phyloP scores from a whole-genome alignment of 495 filamentous ascomycete genomes.

The Halenospora varia region DNA sequence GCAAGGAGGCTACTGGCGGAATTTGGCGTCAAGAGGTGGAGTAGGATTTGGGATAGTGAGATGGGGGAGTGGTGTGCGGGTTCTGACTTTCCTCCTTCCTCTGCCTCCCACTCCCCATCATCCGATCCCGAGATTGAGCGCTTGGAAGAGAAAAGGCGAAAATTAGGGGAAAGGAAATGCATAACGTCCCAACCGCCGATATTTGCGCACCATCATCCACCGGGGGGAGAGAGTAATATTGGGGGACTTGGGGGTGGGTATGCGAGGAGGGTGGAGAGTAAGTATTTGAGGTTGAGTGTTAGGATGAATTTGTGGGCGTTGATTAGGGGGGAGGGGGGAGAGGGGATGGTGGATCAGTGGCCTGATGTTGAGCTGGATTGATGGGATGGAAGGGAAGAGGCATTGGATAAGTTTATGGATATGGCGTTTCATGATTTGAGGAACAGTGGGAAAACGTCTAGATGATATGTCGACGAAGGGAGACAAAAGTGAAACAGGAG shows the following conservation, averaged over 20 bases:
- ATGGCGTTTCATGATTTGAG: no score
- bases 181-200: slow-evolving; percentile 44
- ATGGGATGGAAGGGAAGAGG: no score
- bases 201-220: slow-evolving; percentile 40
- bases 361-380: slow-evolving; percentile 24
- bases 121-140: background rate
- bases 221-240: slow-evolving; percentile 38
- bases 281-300: slow-evolving; percentile 41
- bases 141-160: background rate
- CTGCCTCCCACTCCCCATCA: no score
- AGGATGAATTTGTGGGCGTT: slow-evolving; percentile 37
- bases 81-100: slow-evolving; percentile 11
- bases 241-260: slow-evolving; percentile 40
- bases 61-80: slow-evolving; percentile 43
- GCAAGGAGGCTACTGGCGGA: slow-evolving; percentile 38
- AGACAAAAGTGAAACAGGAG: no score
- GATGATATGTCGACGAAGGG: no score
- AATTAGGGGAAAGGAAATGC: slow-evolving; percentile 26
- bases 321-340: slow-evolving; percentile 23
- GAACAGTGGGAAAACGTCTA: no score
- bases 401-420: no score
- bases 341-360: slow-evolving; percentile 35
- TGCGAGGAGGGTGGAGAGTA: slow-evolving; percentile 35
- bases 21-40: slow-evolving; percentile 33
- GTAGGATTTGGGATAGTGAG: slow-evolving; percentile 40